These are phyloP conservation scores for Candida ipomoeae DNA, from an alignment of 805 yeast species.

Conservation along the genomic window DNA sequence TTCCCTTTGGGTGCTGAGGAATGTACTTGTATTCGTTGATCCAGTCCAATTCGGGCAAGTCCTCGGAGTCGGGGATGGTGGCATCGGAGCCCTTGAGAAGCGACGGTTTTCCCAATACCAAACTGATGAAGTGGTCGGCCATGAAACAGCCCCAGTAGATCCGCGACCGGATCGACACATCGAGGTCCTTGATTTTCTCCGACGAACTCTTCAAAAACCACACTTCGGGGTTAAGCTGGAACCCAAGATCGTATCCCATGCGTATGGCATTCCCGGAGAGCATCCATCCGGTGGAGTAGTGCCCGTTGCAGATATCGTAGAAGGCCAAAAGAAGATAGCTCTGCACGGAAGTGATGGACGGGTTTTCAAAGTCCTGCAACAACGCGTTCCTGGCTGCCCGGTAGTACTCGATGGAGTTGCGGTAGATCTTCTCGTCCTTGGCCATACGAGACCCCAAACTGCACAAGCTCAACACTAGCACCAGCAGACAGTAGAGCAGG, in stretches of 20 bases:
- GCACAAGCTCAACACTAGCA: constrained; percentile 52
- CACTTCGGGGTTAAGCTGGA: constrained; percentile 57
- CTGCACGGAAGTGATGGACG: constrained; percentile 55
- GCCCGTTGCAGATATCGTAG: constrained; percentile 58
- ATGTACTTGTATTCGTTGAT: constrained; percentile 53
- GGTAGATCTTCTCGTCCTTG: constrained; percentile 37
- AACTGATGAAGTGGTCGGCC: constrained; percentile 60
- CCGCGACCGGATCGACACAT: constrained; percentile 53
- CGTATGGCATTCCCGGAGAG: constrained; percentile 58
- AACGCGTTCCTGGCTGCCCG: constrained; percentile 43
- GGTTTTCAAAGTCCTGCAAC: constrained; percentile 39
- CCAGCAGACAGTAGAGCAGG: constrained; percentile 52
- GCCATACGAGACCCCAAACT: constrained; percentile 55
- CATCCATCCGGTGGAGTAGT: constrained; percentile 60
- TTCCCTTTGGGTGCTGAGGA: constrained; percentile 15
- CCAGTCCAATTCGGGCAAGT: constrained; percentile 58
- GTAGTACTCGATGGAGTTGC: constrained; percentile 42
- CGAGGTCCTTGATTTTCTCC: constrained; percentile 44
- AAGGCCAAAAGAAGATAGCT: constrained; percentile 55
- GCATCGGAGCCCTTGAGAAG: constrained; percentile 53
- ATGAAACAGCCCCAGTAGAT: constrained; percentile 66
- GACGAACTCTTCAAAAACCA: constrained; percentile 45
- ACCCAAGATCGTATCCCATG: constrained; percentile 63
- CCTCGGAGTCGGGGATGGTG: constrained; percentile 55
- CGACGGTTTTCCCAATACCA: constrained; percentile 57